Conservation (phyloP, 352 stramenopile species). For the Pythium phragmiticola region DNA sequence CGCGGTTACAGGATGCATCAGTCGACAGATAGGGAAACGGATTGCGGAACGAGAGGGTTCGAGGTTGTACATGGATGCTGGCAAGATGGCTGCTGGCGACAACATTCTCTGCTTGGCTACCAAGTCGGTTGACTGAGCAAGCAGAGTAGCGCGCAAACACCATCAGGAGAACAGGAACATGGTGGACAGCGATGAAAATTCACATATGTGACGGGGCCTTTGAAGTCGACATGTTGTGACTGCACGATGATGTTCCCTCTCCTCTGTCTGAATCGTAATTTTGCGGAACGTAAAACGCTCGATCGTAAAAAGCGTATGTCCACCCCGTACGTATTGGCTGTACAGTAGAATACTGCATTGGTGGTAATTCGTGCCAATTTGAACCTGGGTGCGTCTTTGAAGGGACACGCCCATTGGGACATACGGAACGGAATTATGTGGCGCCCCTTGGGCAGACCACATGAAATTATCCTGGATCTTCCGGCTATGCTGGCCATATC, state of each 20-base stretch:
- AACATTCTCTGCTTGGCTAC: no score
- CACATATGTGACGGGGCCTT: neutral
- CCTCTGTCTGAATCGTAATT: no score
- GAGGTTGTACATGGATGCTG: neutral
- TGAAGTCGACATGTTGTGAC: neutral
- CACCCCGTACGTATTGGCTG: no score
- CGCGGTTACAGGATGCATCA: neutral
- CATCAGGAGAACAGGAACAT: no score
- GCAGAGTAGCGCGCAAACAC: no score
- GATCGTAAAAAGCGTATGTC: no score
- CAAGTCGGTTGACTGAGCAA: no score
- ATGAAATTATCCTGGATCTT: neutral
- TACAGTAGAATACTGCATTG: neutral
- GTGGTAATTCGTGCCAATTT: no score
- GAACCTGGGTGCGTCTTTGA: neutral
- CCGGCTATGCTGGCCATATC: constrained; percentile 5
- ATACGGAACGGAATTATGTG: neutral
- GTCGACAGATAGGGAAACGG: neutral
- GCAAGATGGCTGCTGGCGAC: neutral
- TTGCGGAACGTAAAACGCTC: neutral
- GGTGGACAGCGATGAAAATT: no score
- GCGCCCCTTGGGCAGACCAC: no score
- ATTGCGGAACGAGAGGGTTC: neutral
- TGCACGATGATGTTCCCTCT: neutral
- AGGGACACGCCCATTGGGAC: neutral